Base-by-base conservation (phyloP, 768 basidiomycete genomes). In the Tremella mesenterica region DNA sequence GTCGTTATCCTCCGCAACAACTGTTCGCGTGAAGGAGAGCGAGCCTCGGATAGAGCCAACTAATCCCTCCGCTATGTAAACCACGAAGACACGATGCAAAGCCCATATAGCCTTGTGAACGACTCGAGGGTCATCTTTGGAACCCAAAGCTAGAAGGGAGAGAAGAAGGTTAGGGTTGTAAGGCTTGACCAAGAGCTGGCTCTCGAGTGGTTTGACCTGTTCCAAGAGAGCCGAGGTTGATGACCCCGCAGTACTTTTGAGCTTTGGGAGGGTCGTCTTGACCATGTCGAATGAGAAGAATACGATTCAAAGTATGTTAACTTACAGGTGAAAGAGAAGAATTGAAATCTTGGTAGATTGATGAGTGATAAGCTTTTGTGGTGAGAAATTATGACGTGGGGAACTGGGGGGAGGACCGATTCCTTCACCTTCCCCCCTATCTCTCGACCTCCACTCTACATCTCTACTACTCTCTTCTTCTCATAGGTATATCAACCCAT, bases 71-170 rank as follows among this genome's bases (percentile, higher is more conserved):
- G 77, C 70, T 44, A 89, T 78, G 30, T 86, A 73, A 20, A 78
- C 60, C 8, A 85, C 80, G 67, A 88, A 90, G 12, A 84, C 77
- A 33, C 91, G 76, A 70, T 93, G 91, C 4, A 86, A 71, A 0
- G 88, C 84, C 73, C 89, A 93, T 16, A 90, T 79, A 1, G 81
- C 83, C 68, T 85, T 89, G 52, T 79, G 85, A 13, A 82, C 79
- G 26, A 80, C 77, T 58, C 78, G 78, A 0, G 85, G 75, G 1
- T 77, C 70, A 16, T 62, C 56, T 20, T 75, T 70, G 27, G 77
- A 70, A 0, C 83, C 77, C 27, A 88, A 71, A 14, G 80, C 75
- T 49, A 89, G 69, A 7, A 95, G 81, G 70, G 89, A 85, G 12
- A 83, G 81, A 20, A 95, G 60, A 73, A 26, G 75, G 65, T 95